Conservation (phyloP, 495 filamentous ascomycete genomes). For the Friedmanniomyces endolithicus region DNA sequence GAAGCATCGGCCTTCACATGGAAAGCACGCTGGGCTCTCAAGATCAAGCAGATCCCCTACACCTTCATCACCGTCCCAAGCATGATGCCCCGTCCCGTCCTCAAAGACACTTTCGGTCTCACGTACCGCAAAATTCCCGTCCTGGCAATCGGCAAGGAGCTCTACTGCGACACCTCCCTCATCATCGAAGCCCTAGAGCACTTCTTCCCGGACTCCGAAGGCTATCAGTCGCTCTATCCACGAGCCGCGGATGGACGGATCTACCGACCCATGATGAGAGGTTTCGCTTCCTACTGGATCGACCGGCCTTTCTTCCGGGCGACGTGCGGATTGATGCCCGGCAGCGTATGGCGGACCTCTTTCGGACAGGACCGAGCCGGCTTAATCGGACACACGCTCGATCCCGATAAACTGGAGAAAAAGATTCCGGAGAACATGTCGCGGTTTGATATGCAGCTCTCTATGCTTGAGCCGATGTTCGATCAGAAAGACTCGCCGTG, state of each 20-base stretch:
- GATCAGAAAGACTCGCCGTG: conserved; percentile 8
- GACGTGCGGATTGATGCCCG: conserved; percentile 26
- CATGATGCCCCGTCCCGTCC: conserved; percentile 25
- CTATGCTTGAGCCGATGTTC: conserved; percentile 25
- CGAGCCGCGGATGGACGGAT: conserved; percentile 8
- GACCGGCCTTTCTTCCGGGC: conserved; percentile 26
- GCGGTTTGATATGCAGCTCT: conserved; percentile 26
- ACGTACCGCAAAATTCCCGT: conserved; percentile 28
- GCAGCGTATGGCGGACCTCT: conserved; percentile 22
- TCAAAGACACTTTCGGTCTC: conserved; percentile 22
- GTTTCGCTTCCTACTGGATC: conserved; percentile 19
- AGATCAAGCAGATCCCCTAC: conserved; percentile 24
- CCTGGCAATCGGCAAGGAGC: conserved; percentile 23
- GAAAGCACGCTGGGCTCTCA: conserved; percentile 22
- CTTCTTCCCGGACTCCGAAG: conserved; percentile 19
- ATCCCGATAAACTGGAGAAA: conserved; percentile 23
- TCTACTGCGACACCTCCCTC: conserved; percentile 28
- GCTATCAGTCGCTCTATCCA: conserved; percentile 20
- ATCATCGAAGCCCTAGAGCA: conserved; percentile 29
- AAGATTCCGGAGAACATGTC: conserved; percentile 25
- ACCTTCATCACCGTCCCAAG: conserved; percentile 24
- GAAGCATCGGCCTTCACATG: conserved; percentile 24
- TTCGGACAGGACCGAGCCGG: conserved; percentile 25
- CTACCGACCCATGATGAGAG: conserved; percentile 17
- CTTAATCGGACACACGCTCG: conserved; percentile 26